Percentiles rank a stretch among this genome's conserved stretches.
phyloP scores from a whole-genome alignment of 2,329 filamentous ascomycete genomes.

The Orbilia blumenaviensis region DNA sequence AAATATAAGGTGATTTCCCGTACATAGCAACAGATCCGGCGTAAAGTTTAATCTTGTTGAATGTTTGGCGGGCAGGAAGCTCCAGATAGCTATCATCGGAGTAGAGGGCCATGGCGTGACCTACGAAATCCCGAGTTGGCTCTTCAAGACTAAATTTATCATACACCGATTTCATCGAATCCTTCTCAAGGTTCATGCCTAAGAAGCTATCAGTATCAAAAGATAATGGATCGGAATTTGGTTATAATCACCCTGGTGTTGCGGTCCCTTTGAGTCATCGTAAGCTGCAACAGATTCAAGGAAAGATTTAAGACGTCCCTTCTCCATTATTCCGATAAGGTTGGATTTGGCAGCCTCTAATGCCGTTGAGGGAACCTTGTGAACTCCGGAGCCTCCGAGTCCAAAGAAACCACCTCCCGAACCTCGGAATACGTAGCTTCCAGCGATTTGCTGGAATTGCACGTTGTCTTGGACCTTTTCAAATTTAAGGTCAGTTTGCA shows the following conservation, averaged over 20 bases:
- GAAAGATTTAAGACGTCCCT: slow-evolving; percentile 90
- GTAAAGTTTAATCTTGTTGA: slow-evolving; percentile 93
- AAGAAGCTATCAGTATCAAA: slow-evolving; percentile 33
- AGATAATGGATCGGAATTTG: slow-evolving; percentile 60
- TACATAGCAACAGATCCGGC: slow-evolving; percentile 97
- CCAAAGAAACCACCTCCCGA: slow-evolving; percentile 64
- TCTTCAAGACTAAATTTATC: slow-evolving; percentile 95
- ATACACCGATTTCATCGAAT: slow-evolving; percentile 97
- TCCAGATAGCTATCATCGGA: slow-evolving; percentile 87
- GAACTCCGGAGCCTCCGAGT: slow-evolving; percentile 32
- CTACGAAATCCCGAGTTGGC: slow-evolving; percentile 91
- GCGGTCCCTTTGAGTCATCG: slow-evolving; percentile 45
- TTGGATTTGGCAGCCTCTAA: slow-evolving; percentile 89
- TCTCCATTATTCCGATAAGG: slow-evolving; percentile 97
- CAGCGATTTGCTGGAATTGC: slow-evolving; percentile 68
- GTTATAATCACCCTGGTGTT: slow-evolving; percentile 28
- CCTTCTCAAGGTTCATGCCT: slow-evolving; percentile 81
- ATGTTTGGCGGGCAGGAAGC: slow-evolving; percentile 77
- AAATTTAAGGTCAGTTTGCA: neutral
- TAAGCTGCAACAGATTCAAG: slow-evolving; percentile 57
- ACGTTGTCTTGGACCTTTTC: slow-evolving; percentile 54
- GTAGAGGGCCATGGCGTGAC: slow-evolving; percentile 97
- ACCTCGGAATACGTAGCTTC: slow-evolving; percentile 95
- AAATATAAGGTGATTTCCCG: slow-evolving; percentile 99
- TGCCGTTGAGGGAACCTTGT: slow-evolving; percentile 92